Percentiles rank a stretch among this genome's conserved stretches.
Evolutionary conservation across 73 alveolate genomes (phyloP).

Genomic region (Paramecium sonneborni): DNA sequence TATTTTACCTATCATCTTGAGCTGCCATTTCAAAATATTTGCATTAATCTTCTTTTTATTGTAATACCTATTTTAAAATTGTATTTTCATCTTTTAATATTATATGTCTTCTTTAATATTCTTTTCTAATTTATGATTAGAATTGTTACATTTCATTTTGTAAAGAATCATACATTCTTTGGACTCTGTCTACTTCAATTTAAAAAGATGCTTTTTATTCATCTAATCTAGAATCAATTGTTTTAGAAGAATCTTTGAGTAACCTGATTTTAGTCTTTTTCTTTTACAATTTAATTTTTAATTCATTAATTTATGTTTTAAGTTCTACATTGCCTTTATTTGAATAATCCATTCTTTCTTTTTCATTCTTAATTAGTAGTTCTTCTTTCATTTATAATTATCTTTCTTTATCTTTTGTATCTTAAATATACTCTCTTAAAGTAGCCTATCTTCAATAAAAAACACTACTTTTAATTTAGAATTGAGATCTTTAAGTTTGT

Average conservation of each 20-base stretch:
- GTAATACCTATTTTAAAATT: neutral
- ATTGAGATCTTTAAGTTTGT: neutral
- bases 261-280: neutral
- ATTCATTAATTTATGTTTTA: neutral
- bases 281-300: neutral
- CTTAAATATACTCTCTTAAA: neutral
- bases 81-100: conserved; percentile 24
- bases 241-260: neutral
- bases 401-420: neutral
- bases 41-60: conserved; percentile 16
- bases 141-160: neutral
- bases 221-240: neutral
- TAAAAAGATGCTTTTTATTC: neutral
- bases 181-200: neutral
- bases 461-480: neutral
- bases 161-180: neutral
- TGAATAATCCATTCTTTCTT: neutral
- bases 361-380: neutral
- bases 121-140: neutral
- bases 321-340: neutral
- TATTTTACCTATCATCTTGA: neutral
- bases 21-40: conserved; percentile 1
- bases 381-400: neutral
- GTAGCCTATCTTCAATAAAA: neutral
- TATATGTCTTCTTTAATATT: neutral